phyloP scores from a whole-genome alignment of 768 basidiomycete genomes.

The Sarcodon aspratus region DNA sequence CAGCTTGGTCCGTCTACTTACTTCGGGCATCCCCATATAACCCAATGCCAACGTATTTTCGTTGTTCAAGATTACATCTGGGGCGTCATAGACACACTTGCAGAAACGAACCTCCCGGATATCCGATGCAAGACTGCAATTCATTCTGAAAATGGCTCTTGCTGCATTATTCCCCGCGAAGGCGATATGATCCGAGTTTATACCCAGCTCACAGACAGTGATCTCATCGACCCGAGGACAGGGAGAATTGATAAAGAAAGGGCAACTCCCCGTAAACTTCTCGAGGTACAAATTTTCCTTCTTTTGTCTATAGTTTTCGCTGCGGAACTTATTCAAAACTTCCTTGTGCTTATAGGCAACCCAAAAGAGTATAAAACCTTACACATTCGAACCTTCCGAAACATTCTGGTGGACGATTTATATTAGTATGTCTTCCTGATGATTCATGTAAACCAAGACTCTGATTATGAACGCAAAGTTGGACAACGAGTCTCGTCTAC shows the following conservation, averaged over 20 bases:
- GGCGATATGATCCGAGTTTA: constrained; percentile 36
- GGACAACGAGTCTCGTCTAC: constrained; percentile 52
- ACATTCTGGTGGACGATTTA: constrained; percentile 42
- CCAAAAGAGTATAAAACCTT: constrained; percentile 28
- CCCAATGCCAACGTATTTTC: background rate
- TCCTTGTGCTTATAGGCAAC: constrained; percentile 20
- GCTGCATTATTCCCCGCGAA: constrained; percentile 42
- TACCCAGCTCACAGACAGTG: constrained; percentile 33
- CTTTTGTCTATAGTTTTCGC: background rate
- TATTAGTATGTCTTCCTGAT: constrained; percentile 22
- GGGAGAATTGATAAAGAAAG: constrained; percentile 29
- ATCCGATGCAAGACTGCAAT: constrained; percentile 34
- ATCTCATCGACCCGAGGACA: constrained; percentile 21
- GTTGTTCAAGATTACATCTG: constrained; percentile 53
- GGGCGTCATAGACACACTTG: constrained; percentile 62
- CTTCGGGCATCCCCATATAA: too few species aligned
- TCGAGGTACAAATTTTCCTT: constrained; percentile 17
- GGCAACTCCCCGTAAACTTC: constrained; percentile 25
- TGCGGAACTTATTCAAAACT: too few species aligned
- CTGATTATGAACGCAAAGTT: constrained; percentile 18
- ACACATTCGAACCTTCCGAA: constrained; percentile 17
- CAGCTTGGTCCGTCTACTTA: constrained; percentile 27
- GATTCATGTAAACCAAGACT: too few species aligned
- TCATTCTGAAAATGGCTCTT: constrained; percentile 38
- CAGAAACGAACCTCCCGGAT: constrained; percentile 44